A percentile compares a stretch with the other conserved stretches of the same genome.
These are phyloP conservation scores for Taiwanofungus camphoratus DNA, from an alignment of 1,284 basidiomycete species.

Conservation along the genomic window DNA sequence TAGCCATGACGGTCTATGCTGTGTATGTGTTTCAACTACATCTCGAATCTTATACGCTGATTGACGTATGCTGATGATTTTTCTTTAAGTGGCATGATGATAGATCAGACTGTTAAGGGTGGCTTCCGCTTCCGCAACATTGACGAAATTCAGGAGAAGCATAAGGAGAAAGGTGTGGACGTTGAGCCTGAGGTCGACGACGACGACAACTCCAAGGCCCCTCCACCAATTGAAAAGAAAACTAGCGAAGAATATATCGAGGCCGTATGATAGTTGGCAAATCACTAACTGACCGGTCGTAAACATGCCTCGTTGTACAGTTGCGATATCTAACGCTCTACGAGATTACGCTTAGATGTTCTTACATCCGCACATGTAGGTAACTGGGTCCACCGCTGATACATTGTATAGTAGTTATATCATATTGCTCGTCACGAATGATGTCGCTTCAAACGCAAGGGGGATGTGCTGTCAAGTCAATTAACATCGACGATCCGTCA, in stretches of 20 bases:
- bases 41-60: constrained; percentile 1
- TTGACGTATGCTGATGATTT: constrained; percentile 1
- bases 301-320: neutral
- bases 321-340: neutral
- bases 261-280: constrained; percentile 5
- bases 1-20: constrained; percentile 54
- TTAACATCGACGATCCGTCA: neutral
- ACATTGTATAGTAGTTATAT: too few species aligned
- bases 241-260: constrained; percentile 18
- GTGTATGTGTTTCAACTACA: constrained; percentile 34
- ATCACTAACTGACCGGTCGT: neutral
- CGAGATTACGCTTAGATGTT: too few species aligned
- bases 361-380: too few species aligned
- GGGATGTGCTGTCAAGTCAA: too few species aligned
- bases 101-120: constrained; percentile 41
- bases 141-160: constrained; percentile 32
- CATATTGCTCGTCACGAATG: too few species aligned
- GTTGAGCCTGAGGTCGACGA: constrained; percentile 3
- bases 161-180: constrained; percentile 12
- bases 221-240: constrained; percentile 24
- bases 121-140: constrained; percentile 47
- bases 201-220: constrained; percentile 2
- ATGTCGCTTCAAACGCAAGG: too few species aligned
- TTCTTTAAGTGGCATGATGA: constrained; percentile 42
- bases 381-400: too few species aligned